A percentile compares a stretch with the other conserved stretches of the same genome.
Evolutionary conservation across 139 green algal species (phyloP).

Genomic region (Tetradesmus obliquus): DNA sequence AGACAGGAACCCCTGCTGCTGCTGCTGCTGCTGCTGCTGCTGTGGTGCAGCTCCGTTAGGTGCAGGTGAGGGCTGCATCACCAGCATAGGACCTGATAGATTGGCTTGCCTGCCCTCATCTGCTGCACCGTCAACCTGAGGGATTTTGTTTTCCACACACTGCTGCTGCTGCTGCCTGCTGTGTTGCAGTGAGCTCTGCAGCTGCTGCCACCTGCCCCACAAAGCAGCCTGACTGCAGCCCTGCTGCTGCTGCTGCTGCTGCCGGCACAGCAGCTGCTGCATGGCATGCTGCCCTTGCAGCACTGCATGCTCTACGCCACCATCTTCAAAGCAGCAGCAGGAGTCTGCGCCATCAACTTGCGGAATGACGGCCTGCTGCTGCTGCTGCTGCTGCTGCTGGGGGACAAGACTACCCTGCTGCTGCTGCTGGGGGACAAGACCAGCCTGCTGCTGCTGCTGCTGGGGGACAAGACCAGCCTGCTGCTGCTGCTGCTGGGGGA

Average conservation of each 20-base stretch:
- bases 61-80: conserved; percentile 24
- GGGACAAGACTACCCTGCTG: not conserved
- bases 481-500: not conserved
- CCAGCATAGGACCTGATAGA: not conserved
- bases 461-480: not conserved
- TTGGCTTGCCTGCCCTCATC: not conserved
- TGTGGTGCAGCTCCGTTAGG: not conserved
- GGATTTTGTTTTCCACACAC: not conserved
- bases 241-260: conserved; percentile 38
- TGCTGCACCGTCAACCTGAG: conserved; percentile 18
- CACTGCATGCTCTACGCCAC: not conserved
- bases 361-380: not conserved
- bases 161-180: conserved; percentile 21
- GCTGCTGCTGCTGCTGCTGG: not conserved
- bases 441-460: not conserved
- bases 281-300: conserved; percentile 1
- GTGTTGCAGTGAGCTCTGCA: not conserved
- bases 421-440: not conserved
- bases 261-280: not conserved
- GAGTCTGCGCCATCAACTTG: conserved; percentile 6
- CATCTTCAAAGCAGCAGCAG: not conserved
- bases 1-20: not conserved
- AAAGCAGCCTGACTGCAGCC: not conserved
- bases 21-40: conserved; percentile 6
- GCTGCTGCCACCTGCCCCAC: conserved; percentile 32